Evolutionary conservation across 148 eudicot genomes (phyloP), one percentile per base, ranked within the genome.

Genomic region (Gaultheria prostrata): DNA sequence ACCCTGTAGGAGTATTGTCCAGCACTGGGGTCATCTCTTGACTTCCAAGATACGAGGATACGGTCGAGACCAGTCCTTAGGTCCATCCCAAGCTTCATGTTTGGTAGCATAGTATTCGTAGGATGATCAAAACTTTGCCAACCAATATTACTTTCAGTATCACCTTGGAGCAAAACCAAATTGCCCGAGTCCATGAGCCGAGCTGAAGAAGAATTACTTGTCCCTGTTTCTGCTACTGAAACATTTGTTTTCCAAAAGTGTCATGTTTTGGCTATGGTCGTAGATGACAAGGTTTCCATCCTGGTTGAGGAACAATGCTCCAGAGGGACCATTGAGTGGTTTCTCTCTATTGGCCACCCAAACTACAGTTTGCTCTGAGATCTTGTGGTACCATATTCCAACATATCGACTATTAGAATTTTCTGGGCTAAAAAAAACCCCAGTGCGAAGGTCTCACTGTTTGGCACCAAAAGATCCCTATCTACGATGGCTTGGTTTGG

Each of bases 331-430:
- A 9, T 65, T 72, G 53, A 84, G 26, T 0, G 88, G 88, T 6
- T 46, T 50, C 1, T 79, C 73, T 63, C 76, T 83, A 43, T 86
- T 86, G 24, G 85, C 88, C 12, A 86, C 85, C 88, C 88, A 86
- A 48, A 69, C 86, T 3, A 82, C 54, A 14, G 80, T 79, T 24
- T 15, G 75, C 1, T 20, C 43, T 1, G 83, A n/a, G 69, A 79
- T 3, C 48, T 73, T 83, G 24, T 79, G 57, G 83, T 71, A 86
- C 83, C 85, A 78, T 24, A 86, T 83, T 69, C 85, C 88, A 2
- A 86, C 18, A 59, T 83, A 86, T 2, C 24, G 65, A 3, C 49
- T 32, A 28, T 1, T 24, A 12, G 81, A 83, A 70, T 57, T 72
- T 6, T 73, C 50, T 11, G 83, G 88, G 78, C 80, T 82, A n/a